These are phyloP conservation scores for Mortierella sp. DNA, from an alignment of 371 early-diverging fungal genomes.

Conservation along the genomic window DNA sequence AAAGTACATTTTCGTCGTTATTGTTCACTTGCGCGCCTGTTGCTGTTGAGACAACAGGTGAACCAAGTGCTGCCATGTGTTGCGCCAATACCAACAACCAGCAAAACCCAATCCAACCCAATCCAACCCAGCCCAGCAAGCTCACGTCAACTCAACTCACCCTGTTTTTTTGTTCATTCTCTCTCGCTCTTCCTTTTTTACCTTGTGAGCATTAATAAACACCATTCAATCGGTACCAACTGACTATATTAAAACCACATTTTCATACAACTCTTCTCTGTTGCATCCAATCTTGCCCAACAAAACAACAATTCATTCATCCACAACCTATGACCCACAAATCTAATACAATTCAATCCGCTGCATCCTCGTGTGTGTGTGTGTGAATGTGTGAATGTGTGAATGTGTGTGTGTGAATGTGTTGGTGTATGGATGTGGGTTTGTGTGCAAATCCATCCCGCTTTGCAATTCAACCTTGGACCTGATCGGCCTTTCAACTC, in stretches of 20 bases:
- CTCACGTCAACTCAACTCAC: not conserved
- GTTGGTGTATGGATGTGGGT: too few relatives aligned
- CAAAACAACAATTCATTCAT: not conserved
- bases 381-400: too few relatives aligned
- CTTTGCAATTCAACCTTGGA: not conserved
- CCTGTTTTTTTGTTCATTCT: not conserved
- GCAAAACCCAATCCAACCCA: too few relatives aligned
- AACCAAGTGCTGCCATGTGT: constrained; percentile 5
- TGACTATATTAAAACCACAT: not conserved
- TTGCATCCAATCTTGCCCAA: not conserved
- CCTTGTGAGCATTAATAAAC: too few relatives aligned
- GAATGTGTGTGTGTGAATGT: too few relatives aligned
- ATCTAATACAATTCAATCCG: too few relatives aligned
- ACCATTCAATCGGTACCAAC: too few relatives aligned
- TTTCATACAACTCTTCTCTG: not conserved
- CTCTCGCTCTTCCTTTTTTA: not conserved
- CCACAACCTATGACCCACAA: not conserved
- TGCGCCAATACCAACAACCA: constrained; percentile 7
- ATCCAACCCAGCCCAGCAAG: not conserved
- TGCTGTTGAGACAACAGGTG: not conserved
- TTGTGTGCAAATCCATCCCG: not conserved
- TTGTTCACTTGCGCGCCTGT: not conserved
- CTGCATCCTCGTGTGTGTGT: too few relatives aligned
- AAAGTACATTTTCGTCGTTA: not conserved
- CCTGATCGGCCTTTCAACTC: not conserved